A percentile compares a stretch with the other conserved stretches of the same genome.
Evolutionary conservation across 495 filamentous ascomycete species (phyloP).

Genomic region (Chaetomium fimeti): DNA sequence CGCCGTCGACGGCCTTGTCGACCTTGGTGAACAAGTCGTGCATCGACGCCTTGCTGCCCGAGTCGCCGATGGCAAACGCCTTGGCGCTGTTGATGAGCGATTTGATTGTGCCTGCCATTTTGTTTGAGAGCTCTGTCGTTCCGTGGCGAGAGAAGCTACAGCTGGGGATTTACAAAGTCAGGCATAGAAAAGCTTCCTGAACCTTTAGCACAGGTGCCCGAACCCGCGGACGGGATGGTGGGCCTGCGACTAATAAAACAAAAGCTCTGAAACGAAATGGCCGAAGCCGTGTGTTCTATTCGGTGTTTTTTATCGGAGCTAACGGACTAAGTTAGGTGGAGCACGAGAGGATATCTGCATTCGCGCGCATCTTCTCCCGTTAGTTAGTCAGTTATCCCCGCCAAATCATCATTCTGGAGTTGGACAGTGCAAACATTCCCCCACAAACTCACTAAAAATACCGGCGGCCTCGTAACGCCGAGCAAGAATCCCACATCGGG

Average conservation of each 20-base stretch:
- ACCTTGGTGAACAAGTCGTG: conserved; percentile 64
- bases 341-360: neutral
- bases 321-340: conserved; percentile 11
- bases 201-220: neutral
- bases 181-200: neutral
- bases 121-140: neutral
- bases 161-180: neutral
- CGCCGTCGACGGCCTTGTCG: conserved; percentile 71
- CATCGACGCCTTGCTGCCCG: conserved; percentile 60
- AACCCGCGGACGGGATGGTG: conserved; percentile 7
- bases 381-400: conserved; percentile 5
- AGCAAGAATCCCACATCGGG: conserved; percentile 8
- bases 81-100: conserved; percentile 46
- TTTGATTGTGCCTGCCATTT: conserved; percentile 32
- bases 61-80: conserved; percentile 62
- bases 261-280: neutral
- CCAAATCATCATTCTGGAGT: too few relatives aligned
- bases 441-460: too few relatives aligned
- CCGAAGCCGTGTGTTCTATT: neutral
- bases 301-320: conserved; percentile 13
- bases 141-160: neutral
- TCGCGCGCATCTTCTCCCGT: neutral
- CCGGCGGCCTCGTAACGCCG: conserved; percentile 15
- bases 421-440: too few relatives aligned
- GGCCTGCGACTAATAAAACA: neutral